Percentiles rank a stretch among this genome's conserved stretches.
phyloP scores from a whole-genome alignment of 495 filamentous ascomycete species.

The Filosporella fistucella region DNA sequence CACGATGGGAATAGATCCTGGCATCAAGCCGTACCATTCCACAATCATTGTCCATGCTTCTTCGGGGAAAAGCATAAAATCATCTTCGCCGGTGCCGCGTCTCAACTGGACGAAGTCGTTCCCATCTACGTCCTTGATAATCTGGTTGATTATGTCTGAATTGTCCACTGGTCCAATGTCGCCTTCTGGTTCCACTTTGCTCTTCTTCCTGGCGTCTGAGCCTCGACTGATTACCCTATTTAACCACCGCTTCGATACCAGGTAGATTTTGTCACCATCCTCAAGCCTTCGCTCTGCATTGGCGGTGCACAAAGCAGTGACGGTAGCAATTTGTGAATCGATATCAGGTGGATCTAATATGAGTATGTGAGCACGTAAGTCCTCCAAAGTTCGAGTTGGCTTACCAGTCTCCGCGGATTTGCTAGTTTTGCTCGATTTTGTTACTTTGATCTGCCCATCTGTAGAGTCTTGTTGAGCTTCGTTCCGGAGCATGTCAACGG shows the following conservation, averaged over 20 bases:
- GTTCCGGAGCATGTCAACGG: conserved; percentile 21
- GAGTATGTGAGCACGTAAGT: not conserved
- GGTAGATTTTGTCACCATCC: conserved; percentile 70
- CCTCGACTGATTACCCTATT: conserved; percentile 66
- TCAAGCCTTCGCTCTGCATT: conserved; percentile 45
- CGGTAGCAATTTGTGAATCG: conserved; percentile 72
- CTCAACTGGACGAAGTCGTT: conserved; percentile 69
- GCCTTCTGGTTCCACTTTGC: conserved; percentile 59
- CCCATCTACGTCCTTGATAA: conserved; percentile 38
- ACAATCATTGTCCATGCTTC: conserved; percentile 78
- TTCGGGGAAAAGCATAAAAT: conserved; percentile 74
- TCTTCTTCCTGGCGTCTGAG: conserved; percentile 43
- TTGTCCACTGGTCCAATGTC: conserved; percentile 85
- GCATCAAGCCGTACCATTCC: conserved; percentile 73
- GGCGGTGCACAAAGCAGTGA: conserved; percentile 56
- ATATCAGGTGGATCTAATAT: conserved; percentile 43
- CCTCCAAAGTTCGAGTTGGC: too few relatives aligned
- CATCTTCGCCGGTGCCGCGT: conserved; percentile 60
- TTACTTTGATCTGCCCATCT: too few relatives aligned
- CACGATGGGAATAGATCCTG: conserved; percentile 66
- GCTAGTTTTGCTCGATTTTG: too few relatives aligned
- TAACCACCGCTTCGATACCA: conserved; percentile 79
- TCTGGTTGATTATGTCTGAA: conserved; percentile 56
- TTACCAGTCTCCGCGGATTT: conserved; percentile 9
- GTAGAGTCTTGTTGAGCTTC: too few relatives aligned